Evolutionary conservation across 805 yeast species (phyloP).

Genomic region (Nakazawaea ishiwadae): DNA sequence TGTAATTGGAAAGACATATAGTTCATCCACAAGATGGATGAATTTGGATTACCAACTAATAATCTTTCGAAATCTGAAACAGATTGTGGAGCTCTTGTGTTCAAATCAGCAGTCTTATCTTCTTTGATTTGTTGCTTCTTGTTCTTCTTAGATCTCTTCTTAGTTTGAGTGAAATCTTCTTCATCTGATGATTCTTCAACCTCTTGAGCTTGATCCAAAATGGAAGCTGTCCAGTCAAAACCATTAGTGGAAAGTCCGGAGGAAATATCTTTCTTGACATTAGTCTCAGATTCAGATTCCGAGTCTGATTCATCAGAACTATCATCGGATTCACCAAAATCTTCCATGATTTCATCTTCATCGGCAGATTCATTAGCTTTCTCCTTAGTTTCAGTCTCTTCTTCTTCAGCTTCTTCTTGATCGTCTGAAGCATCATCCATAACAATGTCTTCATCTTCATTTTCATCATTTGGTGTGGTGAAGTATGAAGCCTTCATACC

Average conservation of each 20-base stretch:
- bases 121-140: conserved; percentile 40
- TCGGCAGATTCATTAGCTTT: conserved; percentile 16
- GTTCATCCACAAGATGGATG: conserved; percentile 94
- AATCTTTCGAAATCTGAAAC: conserved; percentile 88
- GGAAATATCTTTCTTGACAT: conserved; percentile 26
- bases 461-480: conserved; percentile 21
- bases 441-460: conserved; percentile 26
- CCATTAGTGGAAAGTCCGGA: conserved; percentile 78
- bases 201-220: conserved; percentile 73
- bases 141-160: conserved; percentile 34
- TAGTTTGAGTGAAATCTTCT: conserved; percentile 32
- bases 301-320: conserved; percentile 22
- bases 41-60: conserved; percentile 86
- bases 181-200: conserved; percentile 50
- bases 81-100: conserved; percentile 86
- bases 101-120: conserved; percentile 82
- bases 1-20: conserved; percentile 98
- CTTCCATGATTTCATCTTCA: conserved; percentile 33
- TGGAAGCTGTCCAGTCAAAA: conserved; percentile 94
- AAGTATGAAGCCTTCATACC: conserved; percentile 97
- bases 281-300: conserved; percentile 25
- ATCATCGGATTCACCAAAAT: conserved; percentile 18
- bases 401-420: conserved; percentile 26
- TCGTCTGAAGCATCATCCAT: conserved; percentile 27
- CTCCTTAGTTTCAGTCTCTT: conserved; percentile 22